Evolutionary conservation across 1,284 basidiomycete genomes (phyloP), one percentile per base, ranked within the genome.

Genomic region (Apiotrichum laibachii): DNA sequence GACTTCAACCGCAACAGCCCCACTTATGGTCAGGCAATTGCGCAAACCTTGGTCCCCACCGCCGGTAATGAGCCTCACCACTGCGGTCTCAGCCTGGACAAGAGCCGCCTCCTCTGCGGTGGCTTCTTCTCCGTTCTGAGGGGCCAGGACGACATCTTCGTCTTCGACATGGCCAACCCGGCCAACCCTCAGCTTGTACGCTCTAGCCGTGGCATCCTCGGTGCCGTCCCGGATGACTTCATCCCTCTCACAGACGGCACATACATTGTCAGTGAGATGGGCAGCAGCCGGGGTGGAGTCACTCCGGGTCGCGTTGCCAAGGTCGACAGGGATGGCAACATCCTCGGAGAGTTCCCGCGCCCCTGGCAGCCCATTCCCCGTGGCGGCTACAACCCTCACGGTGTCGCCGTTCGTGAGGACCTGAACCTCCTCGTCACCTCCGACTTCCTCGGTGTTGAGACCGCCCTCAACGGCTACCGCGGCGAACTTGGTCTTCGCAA

Each of bases 261-360:
- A 6, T 59, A 59, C 57, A 45, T 62, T 26, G 52, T 62, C 21
- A 57, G 57, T n/a, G 37, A 59, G 43, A 62, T 62, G 61, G 57
- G 61, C 48, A 49, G 33, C 21, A 51, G 47, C 21, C 18, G 19
- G 26, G 26, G 26, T 10, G 61, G 61, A 15, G 52, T 44, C 10
- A 51, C 55, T 1, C 57, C 57, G 5, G 61, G 61, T 13, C 51
- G 57, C 13, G 44, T 62, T 1, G 61, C 55, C 7, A 31, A 39
- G n/a, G 42, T 62, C n/a, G 49, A 56, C 45, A n/a, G 19, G 5
- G 35, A 62, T 21, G 61, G 61, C 10, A 56, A 46, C 45, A 31
- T 62, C 13, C 44, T 62, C 26, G 48, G 16, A 10, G 61, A 57
- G 49, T 62, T 49, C 45, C 61, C 61, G 3, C 5, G 37, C 1